A percentile compares a stretch with the other conserved stretches of the same genome.
These are phyloP conservation scores for Sarcomyxa edulis DNA, from an alignment of 768 basidiomycete genomes.

Conservation along the genomic window DNA sequence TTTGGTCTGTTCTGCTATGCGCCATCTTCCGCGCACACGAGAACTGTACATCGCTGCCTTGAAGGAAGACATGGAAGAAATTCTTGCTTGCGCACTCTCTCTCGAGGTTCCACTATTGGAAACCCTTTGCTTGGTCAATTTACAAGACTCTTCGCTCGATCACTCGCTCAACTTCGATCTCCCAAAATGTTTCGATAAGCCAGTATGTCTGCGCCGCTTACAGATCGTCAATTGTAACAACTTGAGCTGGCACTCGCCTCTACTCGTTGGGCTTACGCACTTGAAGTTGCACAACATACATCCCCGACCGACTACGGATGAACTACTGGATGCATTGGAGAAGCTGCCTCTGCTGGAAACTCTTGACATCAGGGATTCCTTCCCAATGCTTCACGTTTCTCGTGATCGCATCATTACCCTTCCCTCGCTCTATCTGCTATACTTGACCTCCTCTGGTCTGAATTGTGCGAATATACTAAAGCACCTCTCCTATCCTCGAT, in stretches of 20 bases:
- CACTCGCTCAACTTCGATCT: conserved; percentile 17
- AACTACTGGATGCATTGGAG: conserved; percentile 25
- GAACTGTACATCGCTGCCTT: conserved; percentile 24
- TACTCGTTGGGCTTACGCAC: conserved; percentile 29
- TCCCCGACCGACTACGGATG: conserved; percentile 22
- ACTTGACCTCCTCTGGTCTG: conserved; percentile 13
- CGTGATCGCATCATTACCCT: conserved; percentile 15
- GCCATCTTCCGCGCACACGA: conserved; percentile 26
- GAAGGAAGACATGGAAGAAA: conserved; percentile 16
- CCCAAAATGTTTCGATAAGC: conserved; percentile 18
- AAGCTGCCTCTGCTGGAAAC: conserved; percentile 26
- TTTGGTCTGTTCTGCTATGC: conserved; percentile 22
- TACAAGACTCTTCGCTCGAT: conserved; percentile 10
- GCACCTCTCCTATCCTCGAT: conserved; percentile 16
- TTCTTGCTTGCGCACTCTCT: conserved; percentile 18
- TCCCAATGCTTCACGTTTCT: conserved; percentile 22
- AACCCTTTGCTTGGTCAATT: conserved; percentile 19
- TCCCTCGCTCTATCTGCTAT: conserved; percentile 15
- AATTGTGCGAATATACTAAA: conserved; percentile 20
- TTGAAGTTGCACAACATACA: conserved; percentile 26
- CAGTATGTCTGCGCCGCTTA: conserved; percentile 28
- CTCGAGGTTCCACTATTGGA: conserved; percentile 25
- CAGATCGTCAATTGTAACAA: conserved; percentile 26
- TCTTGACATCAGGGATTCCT: conserved; percentile 27
- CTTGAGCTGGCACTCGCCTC: conserved; percentile 30